phyloP scores from a whole-genome alignment of 2,329 filamentous ascomycete species.

The Anthostomella pinea region DNA sequence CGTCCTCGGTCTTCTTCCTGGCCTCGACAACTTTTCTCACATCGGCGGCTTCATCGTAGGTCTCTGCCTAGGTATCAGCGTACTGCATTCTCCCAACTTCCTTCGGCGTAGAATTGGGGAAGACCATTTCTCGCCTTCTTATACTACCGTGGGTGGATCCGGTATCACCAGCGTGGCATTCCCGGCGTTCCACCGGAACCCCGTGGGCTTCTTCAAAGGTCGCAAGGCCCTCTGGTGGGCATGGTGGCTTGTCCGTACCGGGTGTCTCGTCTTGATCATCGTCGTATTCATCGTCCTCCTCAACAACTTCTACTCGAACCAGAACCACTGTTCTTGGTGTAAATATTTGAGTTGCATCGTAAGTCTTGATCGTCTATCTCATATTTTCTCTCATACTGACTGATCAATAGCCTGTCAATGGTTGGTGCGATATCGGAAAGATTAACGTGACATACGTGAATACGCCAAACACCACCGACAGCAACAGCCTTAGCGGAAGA shows the following conservation, averaged over 20 bases:
- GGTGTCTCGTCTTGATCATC: constrained; percentile 73
- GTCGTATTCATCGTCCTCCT: constrained; percentile 83
- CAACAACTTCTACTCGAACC: constrained; percentile 85
- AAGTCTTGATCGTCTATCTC: constrained; percentile 41
- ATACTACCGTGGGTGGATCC: constrained; percentile 60
- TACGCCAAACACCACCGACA: no score
- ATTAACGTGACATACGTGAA: constrained; percentile 20
- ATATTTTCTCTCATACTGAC: constrained; percentile 9
- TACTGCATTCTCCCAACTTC: constrained; percentile 83
- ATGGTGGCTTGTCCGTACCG: constrained; percentile 88
- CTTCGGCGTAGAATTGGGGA: constrained; percentile 72
- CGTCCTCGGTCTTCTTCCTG: constrained; percentile 85
- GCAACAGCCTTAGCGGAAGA: no score
- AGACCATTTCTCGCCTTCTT: constrained; percentile 56
- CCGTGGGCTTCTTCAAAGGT: constrained; percentile 82
- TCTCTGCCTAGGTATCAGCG: constrained; percentile 77
- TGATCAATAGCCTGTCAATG: constrained; percentile 27
- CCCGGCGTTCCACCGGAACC: constrained; percentile 57
- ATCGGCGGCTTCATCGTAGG: constrained; percentile 96
- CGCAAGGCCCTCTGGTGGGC: constrained; percentile 94
- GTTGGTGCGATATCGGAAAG: constrained; percentile 32
- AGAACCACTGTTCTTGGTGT: constrained; percentile 82
- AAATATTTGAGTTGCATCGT: constrained; percentile 92
- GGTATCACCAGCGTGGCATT: constrained; percentile 43
- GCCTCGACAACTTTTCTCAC: constrained; percentile 94